Conservation (phyloP, 352 stramenopile species). For the Phytopythium cucurbitacearum region DNA sequence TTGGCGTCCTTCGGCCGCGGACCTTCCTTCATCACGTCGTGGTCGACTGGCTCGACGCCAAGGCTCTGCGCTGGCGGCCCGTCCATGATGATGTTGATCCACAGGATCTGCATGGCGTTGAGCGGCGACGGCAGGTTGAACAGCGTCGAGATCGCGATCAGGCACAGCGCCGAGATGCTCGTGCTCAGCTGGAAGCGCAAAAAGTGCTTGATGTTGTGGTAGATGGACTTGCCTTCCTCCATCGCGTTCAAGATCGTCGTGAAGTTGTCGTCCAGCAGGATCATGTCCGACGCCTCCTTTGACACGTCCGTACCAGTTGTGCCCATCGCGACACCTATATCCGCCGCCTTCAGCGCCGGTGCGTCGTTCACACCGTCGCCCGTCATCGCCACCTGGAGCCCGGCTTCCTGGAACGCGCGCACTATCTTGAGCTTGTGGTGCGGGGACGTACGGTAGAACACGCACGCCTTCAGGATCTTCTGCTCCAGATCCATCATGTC, state of each 20-base stretch:
- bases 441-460: conserved; percentile 95
- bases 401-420: conserved; percentile 83
- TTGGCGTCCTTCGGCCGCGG: conserved; percentile 70
- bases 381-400: conserved; percentile 95
- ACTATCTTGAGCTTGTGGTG: conserved; percentile 97
- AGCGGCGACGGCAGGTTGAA: conserved; percentile 76
- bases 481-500: conserved; percentile 74
- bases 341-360: conserved; percentile 94
- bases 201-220: conserved; percentile 97
- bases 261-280: conserved; percentile 98
- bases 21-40: conserved; percentile 82
- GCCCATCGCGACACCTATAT: conserved; percentile 98
- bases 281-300: conserved; percentile 97
- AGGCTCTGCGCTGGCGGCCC: conserved; percentile 79
- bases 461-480: conserved; percentile 85
- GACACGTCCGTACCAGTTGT: conserved; percentile 97
- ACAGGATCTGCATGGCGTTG: conserved; percentile 96
- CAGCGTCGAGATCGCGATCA: conserved; percentile 65
- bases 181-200: conserved; percentile 96
- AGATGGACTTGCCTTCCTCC: conserved; percentile 94
- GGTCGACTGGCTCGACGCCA: conserved; percentile 83
- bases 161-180: conserved; percentile 91
- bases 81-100: conserved; percentile 99
- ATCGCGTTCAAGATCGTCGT: conserved; percentile 94
- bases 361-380: conserved; percentile 99